phyloP scores from a whole-genome alignment of 345 rosid genomes.

The Stellera chamaejasme region DNA sequence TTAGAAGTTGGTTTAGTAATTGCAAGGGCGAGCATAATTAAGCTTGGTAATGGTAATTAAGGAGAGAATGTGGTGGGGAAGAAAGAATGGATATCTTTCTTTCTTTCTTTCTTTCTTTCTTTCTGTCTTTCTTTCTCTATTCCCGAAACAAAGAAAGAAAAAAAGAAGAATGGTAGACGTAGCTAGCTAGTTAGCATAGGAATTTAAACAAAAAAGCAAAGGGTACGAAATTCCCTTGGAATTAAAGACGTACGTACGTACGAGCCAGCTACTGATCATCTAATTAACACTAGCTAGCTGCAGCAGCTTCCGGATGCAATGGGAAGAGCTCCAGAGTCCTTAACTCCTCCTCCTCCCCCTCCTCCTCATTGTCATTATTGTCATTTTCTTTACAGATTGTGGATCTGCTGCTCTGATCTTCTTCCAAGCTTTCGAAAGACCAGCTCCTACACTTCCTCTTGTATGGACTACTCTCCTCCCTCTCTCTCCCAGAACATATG shows the following conservation, averaged over 20 bases:
- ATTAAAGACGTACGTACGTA: neutral
- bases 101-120: constrained; percentile 22
- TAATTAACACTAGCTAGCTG: neutral
- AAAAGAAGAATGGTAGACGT: neutral
- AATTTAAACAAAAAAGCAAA: constrained; percentile 3
- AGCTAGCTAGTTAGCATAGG: constrained; percentile 10
- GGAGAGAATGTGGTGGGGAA: constrained; percentile 7
- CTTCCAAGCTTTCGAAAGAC: constrained; percentile 62
- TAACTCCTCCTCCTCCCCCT: constrained; percentile 31
- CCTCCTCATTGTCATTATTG: no score
- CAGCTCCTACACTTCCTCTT: constrained; percentile 92
- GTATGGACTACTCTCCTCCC: constrained; percentile 49
- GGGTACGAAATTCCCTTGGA: neutral
- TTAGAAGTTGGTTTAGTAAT: no score
- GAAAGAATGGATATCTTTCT: neutral
- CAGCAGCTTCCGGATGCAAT: constrained; percentile 80
- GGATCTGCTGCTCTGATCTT: constrained; percentile 21
- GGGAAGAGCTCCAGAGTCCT: constrained; percentile 96
- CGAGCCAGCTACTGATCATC: no score
- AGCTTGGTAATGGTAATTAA: no score
- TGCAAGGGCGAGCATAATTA: no score
- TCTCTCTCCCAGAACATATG: constrained; percentile 19
- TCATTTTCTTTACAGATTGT: constrained; percentile 19
- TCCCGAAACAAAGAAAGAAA: constrained; percentile 22
- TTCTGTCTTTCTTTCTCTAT: constrained; percentile 21